Conservation (phyloP, 768 basidiomycete genomes). For the Lyophyllum semitale region DNA sequence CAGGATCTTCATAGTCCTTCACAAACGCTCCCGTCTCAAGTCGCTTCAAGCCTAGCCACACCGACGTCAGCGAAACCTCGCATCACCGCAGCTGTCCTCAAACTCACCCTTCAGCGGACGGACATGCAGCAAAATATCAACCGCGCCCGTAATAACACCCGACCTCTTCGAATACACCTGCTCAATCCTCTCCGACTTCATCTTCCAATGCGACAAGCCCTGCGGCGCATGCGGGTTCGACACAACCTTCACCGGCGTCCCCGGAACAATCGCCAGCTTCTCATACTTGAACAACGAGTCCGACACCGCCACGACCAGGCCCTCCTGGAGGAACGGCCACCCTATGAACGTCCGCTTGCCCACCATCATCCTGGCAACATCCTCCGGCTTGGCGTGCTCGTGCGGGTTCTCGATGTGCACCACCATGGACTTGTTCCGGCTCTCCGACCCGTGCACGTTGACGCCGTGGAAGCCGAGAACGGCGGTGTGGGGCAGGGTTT, state of each 20-base stretch:
- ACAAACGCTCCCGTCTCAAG: slow-evolving; percentile 88
- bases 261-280: slow-evolving; percentile 55
- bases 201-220: slow-evolving; percentile 75
- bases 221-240: slow-evolving; percentile 73
- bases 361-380: slow-evolving; percentile 73
- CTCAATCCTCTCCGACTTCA: slow-evolving; percentile 81
- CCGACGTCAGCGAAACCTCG: neutral
- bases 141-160: slow-evolving; percentile 81
- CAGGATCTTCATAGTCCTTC: slow-evolving; percentile 87
- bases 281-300: slow-evolving; percentile 89
- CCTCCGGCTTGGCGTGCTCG: slow-evolving; percentile 66
- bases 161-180: slow-evolving; percentile 83
- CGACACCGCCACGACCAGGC: slow-evolving; percentile 81
- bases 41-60: slow-evolving; percentile 77
- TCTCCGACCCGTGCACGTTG: slow-evolving; percentile 90
- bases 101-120: slow-evolving; percentile 82
- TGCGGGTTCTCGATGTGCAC: slow-evolving; percentile 79
- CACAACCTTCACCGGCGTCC: slow-evolving; percentile 55
- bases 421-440: slow-evolving; percentile 91
- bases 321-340: slow-evolving; percentile 97
- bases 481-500: slow-evolving; percentile 82
- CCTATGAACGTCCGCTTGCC: slow-evolving; percentile 77
- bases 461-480: slow-evolving; percentile 84
- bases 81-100: neutral
- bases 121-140: slow-evolving; percentile 87